Conservation (phyloP, 192 early-diverging fungal genomes). For the Gonapodya prolifera region DNA sequence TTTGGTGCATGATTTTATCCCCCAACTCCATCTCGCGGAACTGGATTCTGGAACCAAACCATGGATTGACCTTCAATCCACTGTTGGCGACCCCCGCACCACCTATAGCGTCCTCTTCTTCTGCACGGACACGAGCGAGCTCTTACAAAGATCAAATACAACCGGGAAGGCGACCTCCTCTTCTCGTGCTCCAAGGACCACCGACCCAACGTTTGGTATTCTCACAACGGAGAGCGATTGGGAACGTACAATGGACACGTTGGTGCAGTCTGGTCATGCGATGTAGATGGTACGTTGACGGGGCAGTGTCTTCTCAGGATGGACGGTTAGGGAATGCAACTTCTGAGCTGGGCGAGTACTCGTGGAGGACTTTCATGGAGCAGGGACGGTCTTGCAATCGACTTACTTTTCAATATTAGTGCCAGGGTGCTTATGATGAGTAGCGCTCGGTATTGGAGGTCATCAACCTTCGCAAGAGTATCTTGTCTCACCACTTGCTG, state of each 20-base stretch:
- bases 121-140: conserved; percentile 94
- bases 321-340: neutral
- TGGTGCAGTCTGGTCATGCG: conserved; percentile 90
- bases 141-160: conserved; percentile 96
- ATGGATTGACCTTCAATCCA: neutral
- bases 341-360: neutral
- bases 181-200: conserved; percentile 94
- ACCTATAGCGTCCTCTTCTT: conserved; percentile 73
- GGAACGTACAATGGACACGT: conserved; percentile 87
- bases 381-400: neutral
- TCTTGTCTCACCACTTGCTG: too few species aligned
- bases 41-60: too few species aligned
- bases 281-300: conserved; percentile 63
- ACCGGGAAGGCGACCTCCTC: conserved; percentile 91
- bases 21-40: too few species aligned
- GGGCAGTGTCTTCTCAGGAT: neutral
- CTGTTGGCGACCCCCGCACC: neutral
- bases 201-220: conserved; percentile 87
- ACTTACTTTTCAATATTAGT: neutral
- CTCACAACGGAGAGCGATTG: conserved; percentile 94
- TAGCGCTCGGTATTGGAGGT: too few species aligned
- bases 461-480: too few species aligned
- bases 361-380: neutral
- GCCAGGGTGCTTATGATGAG: too few species aligned
- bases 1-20: too few species aligned